These are phyloP conservation scores for Seiridium unicorne DNA, from an alignment of 2,329 filamentous ascomycete genomes.

Conservation along the genomic window DNA sequence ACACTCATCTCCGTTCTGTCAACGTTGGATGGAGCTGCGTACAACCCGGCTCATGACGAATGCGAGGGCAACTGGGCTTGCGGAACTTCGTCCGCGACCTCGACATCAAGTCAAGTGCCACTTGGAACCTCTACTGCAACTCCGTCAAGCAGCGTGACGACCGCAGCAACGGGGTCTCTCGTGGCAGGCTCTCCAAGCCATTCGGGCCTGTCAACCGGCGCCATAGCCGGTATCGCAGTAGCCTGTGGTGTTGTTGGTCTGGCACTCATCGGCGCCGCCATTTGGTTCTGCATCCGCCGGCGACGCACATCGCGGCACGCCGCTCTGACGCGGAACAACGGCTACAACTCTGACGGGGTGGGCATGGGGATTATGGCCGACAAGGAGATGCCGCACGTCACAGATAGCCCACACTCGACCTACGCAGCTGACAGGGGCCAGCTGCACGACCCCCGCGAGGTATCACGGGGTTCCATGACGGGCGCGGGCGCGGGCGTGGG, in stretches of 20 bases:
- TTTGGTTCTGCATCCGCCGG: constrained; percentile 41
- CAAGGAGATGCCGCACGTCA: constrained; percentile 41
- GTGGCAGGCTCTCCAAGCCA: background rate
- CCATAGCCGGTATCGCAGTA: constrained; percentile 47
- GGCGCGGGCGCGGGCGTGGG: background rate
- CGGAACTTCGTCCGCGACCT: background rate
- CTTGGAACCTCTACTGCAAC: background rate
- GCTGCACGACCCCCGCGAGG: constrained; percentile 5
- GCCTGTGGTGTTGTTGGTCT: constrained; percentile 30
- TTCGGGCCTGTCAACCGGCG: constrained; percentile 36
- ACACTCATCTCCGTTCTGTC: no score
- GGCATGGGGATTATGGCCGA: constrained; percentile 40
- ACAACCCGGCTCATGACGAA: background rate
- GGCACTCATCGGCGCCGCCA: constrained; percentile 33
- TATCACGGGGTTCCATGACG: constrained; percentile 5
- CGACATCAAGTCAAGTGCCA: background rate
- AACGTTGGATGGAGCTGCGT: no score
- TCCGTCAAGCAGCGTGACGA: background rate
- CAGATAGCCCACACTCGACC: constrained; percentile 39
- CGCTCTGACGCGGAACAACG: constrained; percentile 13
- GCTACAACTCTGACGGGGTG: constrained; percentile 23
- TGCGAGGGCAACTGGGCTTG: background rate
- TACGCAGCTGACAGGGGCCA: constrained; percentile 40
- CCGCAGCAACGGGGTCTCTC: background rate
- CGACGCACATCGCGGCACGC: constrained; percentile 24